A percentile compares a stretch with the other conserved stretches of the same genome.
Evolutionary conservation across 2,329 filamentous ascomycete genomes (phyloP).

Genomic region (Tolypocladium tundrense): DNA sequence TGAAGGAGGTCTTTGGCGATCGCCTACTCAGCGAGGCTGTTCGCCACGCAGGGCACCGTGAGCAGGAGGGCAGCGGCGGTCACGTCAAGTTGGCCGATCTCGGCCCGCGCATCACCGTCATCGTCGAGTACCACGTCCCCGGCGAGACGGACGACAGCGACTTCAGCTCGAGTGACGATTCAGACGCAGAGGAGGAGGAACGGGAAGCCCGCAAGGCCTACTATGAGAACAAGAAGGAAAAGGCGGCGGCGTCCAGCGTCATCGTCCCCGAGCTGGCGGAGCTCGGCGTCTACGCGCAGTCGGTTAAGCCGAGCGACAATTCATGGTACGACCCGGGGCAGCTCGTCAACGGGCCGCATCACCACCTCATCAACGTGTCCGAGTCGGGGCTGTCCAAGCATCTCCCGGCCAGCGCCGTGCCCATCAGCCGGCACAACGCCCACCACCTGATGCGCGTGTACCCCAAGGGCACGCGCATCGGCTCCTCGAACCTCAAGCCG

Average conservation of each 20-base stretch:
- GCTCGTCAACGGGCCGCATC: constrained; percentile 47
- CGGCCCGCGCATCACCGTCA: constrained; percentile 53
- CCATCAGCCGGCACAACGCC: constrained; percentile 50
- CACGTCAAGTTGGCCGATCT: constrained; percentile 51
- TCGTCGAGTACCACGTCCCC: constrained; percentile 56
- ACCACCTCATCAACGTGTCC: constrained; percentile 60
- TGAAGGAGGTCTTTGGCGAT: constrained; percentile 52
- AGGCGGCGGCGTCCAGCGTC: constrained; percentile 30
- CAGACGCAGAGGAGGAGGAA: constrained; percentile 32
- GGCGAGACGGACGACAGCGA: constrained; percentile 34
- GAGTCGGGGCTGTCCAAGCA: constrained; percentile 46
- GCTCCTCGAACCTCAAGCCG: constrained; percentile 52
- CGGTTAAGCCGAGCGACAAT: constrained; percentile 55
- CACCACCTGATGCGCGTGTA: constrained; percentile 60
- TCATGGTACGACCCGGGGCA: constrained; percentile 49
- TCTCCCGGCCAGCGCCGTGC: constrained; percentile 33
- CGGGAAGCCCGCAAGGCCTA: constrained; percentile 40
- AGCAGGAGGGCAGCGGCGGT: constrained; percentile 38
- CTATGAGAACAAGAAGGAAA: constrained; percentile 41
- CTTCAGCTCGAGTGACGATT: constrained; percentile 22
- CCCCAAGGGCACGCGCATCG: constrained; percentile 59
- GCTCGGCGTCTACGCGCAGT: constrained; percentile 60
- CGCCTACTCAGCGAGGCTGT: constrained; percentile 48
- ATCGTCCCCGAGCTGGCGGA: constrained; percentile 57
- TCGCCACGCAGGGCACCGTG: constrained; percentile 42